Evolutionary conservation across 2,329 filamentous ascomycete species (phyloP), one percentile per base, ranked within the genome.

Genomic region (Fusarium siculi): DNA sequence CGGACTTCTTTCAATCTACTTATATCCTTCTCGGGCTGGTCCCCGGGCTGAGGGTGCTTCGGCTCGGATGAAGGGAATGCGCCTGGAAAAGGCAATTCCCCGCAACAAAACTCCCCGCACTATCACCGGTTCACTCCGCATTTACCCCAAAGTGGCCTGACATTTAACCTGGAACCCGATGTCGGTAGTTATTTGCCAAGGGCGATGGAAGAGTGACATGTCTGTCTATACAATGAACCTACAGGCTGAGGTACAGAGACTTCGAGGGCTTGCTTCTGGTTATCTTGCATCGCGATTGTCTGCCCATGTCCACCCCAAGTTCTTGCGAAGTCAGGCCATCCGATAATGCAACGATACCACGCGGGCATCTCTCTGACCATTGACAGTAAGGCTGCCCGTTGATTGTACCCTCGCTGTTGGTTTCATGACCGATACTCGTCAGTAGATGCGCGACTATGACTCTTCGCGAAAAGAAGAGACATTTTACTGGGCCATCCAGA

Each of bases 51-150:
- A 65, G 52, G 66, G 66, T 69, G 59, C 36, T 70, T 69, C 66
- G 66, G 66, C 53, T 69, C 66, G 66, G 66, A 66, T 69, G 66
- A 69, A 69, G n/a, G 66, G 66, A 69, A 69, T 65, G n/a, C 9
- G 46, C 16, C 66, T 69, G 32, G 32, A 65, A 47, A 53, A 70
- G 66, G 66, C 42, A 66, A 69, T 49, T 53, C 59, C 58, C 65
- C 66, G 46, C 58, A 69, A 32, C 34, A 43, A 62, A n/a, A 44
- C 47, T 36, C 64, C 66, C 64, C 66, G 64, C 66, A 68, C 34
- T 40, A 34, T 63, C 28, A 59, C 60, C 60, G 60, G 28, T 21
- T 37, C 46, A 53, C 46, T 52, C 40, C 50, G 36, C 52, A 37
- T 46, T 63, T 70, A 69, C 66, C 52, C 66, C 66, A 69, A 69